A percentile compares a stretch with the other conserved stretches of the same genome.
phyloP scores from a whole-genome alignment of 805 yeast genomes.

The Cyberlindnera maclurae region DNA sequence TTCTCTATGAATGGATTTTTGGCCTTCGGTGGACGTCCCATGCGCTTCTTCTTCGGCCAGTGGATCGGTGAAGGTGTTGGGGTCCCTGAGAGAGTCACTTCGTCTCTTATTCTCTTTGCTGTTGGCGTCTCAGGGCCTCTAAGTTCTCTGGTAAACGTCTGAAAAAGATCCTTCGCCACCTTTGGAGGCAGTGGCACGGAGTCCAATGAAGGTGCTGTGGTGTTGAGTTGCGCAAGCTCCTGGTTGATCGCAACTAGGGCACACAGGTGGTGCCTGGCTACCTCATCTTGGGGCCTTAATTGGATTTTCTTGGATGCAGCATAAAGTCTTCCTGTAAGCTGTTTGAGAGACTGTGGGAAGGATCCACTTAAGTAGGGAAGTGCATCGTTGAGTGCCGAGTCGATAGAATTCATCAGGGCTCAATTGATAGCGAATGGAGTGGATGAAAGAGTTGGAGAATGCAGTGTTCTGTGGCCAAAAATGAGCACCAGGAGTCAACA shows the following conservation, averaged over 20 bases:
- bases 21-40: conserved; percentile 17
- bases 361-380: conserved; percentile 41
- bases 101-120: background rate
- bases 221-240: conserved; percentile 33
- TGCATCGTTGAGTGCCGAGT: conserved; percentile 39
- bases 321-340: conserved; percentile 26
- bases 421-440: too few species aligned
- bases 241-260: conserved; percentile 54
- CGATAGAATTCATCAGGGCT: conserved; percentile 8
- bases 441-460: too few species aligned
- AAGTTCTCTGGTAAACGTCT: conserved; percentile 5
- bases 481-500: too few species aligned
- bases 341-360: conserved; percentile 34
- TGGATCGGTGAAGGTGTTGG: conserved; percentile 8
- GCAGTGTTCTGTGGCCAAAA: too few species aligned
- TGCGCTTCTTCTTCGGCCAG: conserved; percentile 1
- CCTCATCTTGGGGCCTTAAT: conserved; percentile 47
- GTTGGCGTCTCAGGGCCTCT: conserved; percentile 1
- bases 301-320: conserved; percentile 44
- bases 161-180: conserved; percentile 29
- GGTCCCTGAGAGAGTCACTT: conserved; percentile 11
- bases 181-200: conserved; percentile 53
- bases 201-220: conserved; percentile 42
- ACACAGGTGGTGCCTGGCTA: conserved; percentile 62
- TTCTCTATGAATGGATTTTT: conserved; percentile 12